These are phyloP conservation scores for Paradendryphiella salina DNA, from an alignment of 2,329 filamentous ascomycete species.

Conservation along the genomic window DNA sequence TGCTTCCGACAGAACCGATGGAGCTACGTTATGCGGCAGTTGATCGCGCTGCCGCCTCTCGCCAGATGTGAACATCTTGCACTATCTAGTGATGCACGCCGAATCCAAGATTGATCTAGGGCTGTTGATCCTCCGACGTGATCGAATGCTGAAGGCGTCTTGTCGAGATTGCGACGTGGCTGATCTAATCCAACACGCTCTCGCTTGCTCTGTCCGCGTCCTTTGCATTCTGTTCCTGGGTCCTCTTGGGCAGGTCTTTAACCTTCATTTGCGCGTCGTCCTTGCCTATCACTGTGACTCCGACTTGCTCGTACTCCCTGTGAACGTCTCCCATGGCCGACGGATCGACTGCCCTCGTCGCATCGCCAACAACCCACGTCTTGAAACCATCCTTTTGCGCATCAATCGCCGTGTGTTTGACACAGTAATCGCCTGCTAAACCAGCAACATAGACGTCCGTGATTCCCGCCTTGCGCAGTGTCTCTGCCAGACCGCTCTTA, in stretches of 20 bases:
- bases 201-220: background rate
- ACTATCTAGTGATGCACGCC: background rate
- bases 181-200: conserved; percentile 8
- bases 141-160: background rate
- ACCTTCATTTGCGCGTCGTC: conserved; percentile 62
- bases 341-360: conserved; percentile 71
- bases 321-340: conserved; percentile 60
- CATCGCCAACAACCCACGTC: conserved; percentile 78
- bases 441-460: conserved; percentile 86
- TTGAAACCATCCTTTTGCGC: conserved; percentile 73
- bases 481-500: conserved; percentile 63
- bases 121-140: background rate
- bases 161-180: background rate
- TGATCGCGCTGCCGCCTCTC: background rate
- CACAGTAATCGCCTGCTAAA: conserved; percentile 87
- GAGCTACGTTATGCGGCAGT: background rate
- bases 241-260: conserved; percentile 19
- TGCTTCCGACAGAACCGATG: conserved; percentile 4
- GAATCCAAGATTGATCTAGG: background rate
- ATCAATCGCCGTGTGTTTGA: conserved; percentile 79
- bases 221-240: conserved; percentile 3
- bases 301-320: conserved; percentile 59
- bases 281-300: conserved; percentile 65
- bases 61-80: background rate
- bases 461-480: conserved; percentile 61